These are phyloP conservation scores for Sporothrix mexicana DNA, from an alignment of 2,329 filamentous ascomycete species.

Conservation along the genomic window DNA sequence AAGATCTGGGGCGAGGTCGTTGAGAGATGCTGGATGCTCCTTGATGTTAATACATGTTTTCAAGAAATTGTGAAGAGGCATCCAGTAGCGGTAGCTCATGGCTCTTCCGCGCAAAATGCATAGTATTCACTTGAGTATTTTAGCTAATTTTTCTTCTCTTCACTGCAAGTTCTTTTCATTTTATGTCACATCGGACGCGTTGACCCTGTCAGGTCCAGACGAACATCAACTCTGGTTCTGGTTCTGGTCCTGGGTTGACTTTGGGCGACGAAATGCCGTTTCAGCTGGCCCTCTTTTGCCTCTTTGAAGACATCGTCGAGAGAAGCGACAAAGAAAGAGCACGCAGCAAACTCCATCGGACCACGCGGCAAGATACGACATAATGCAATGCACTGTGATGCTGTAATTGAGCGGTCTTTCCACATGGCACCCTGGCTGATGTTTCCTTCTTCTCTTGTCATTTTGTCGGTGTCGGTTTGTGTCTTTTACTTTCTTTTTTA, in stretches of 20 bases:
- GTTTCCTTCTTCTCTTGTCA: background rate
- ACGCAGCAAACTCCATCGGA: background rate
- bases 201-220: slow-evolving; percentile 16
- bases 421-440: slow-evolving; percentile 24
- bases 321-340: background rate
- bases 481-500: slow-evolving; percentile 5
- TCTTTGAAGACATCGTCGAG: background rate
- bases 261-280: background rate
- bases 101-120: background rate
- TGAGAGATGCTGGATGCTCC: no score
- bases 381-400: background rate
- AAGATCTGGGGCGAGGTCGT: slow-evolving; percentile 1
- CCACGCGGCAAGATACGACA: background rate
- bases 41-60: no score
- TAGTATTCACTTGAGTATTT: background rate
- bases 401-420: background rate
- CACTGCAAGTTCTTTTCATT: background rate
- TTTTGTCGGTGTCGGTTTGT: background rate
- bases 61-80: background rate
- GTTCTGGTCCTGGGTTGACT: background rate
- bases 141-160: background rate
- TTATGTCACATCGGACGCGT: slow-evolving; percentile 12
- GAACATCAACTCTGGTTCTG: slow-evolving; percentile 25
- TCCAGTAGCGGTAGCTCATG: background rate
- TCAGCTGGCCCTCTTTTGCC: background rate